A percentile compares a stretch with the other conserved stretches of the same genome.
phyloP scores from a whole-genome alignment of 2,329 filamentous ascomycete species.

The Dryadomyces quercivorus region DNA sequence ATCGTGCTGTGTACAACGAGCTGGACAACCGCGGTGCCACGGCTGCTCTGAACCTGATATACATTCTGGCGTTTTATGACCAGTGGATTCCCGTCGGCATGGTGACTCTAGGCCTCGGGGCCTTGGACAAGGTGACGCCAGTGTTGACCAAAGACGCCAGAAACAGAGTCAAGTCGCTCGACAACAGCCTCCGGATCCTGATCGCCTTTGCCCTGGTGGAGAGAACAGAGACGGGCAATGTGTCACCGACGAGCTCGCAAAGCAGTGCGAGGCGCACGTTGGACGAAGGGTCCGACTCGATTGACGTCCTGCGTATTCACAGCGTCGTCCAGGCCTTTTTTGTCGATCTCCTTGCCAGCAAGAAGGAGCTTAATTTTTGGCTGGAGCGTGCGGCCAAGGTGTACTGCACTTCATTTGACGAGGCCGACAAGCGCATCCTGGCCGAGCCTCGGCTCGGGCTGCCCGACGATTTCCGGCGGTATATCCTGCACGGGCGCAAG shows the following conservation, averaged over 20 bases:
- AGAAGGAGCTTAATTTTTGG: conserved; percentile 32
- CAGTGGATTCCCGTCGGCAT: conserved; percentile 55
- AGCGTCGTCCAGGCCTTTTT: conserved; percentile 42
- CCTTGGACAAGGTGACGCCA: conserved; percentile 31
- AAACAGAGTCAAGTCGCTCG: conserved; percentile 24
- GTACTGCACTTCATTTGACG: conserved; percentile 36
- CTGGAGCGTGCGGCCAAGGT: conserved; percentile 33
- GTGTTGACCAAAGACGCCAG: conserved; percentile 30
- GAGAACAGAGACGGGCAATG: conserved; percentile 31
- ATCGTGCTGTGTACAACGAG: conserved; percentile 35
- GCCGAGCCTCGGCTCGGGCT: conserved; percentile 28
- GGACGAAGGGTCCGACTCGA: conserved; percentile 29
- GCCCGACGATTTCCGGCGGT: conserved; percentile 40
- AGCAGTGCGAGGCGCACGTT: conserved; percentile 23
- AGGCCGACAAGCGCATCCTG: conserved; percentile 30
- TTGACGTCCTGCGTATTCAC: conserved; percentile 39
- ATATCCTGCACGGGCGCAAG: conserved; percentile 36
- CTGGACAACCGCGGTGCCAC: conserved; percentile 30
- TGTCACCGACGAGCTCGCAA: conserved; percentile 28
- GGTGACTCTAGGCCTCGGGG: conserved; percentile 40
- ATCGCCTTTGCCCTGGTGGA: conserved; percentile 41
- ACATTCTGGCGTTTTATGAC: conserved; percentile 51
- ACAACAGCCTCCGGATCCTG: conserved; percentile 35
- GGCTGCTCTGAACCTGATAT: conserved; percentile 52
- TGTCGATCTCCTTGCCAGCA: conserved; percentile 30